These are phyloP conservation scores for Bruguiera gymnorhiza DNA, from an alignment of 345 rosid species.

Conservation along the genomic window DNA sequence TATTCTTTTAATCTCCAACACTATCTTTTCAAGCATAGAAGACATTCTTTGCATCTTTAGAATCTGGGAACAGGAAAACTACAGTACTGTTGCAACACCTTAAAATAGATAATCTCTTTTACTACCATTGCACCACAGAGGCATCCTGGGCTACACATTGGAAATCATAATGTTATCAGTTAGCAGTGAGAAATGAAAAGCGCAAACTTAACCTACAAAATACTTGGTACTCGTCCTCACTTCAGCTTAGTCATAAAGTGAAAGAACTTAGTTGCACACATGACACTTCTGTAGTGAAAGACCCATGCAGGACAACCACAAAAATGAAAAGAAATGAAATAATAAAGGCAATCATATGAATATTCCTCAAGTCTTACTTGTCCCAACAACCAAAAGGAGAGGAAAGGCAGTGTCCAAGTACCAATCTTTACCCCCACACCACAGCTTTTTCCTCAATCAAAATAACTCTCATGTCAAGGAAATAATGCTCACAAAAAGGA, in stretches of 20 bases:
- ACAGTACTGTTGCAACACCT: not conserved
- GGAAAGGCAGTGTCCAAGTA: no score
- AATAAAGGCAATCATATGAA: not conserved
- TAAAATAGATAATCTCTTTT: not conserved
- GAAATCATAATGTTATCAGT: not conserved
- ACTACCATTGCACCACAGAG: not conserved
- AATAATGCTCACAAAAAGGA: no score
- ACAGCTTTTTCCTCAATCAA: no score
- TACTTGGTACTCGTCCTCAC: not conserved
- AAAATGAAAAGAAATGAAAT: not conserved
- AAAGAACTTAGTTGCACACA: no score
- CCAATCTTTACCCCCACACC: no score
- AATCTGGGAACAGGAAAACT: conserved; percentile 39
- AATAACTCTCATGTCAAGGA: no score
- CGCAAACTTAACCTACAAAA: not conserved
- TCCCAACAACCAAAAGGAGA: no score
- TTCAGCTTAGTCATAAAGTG: not conserved
- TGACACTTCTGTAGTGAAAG: no score
- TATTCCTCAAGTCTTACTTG: no score
- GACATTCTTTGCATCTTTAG: conserved; percentile 69
- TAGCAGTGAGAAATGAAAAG: not conserved
- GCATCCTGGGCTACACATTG: no score
- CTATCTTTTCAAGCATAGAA: conserved; percentile 31
- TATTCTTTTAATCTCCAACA: conserved; percentile 41
- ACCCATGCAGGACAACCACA: not conserved